Evolutionary conservation across 1,284 basidiomycete species (phyloP).

Genomic region (Pulveroboletus sp.): DNA sequence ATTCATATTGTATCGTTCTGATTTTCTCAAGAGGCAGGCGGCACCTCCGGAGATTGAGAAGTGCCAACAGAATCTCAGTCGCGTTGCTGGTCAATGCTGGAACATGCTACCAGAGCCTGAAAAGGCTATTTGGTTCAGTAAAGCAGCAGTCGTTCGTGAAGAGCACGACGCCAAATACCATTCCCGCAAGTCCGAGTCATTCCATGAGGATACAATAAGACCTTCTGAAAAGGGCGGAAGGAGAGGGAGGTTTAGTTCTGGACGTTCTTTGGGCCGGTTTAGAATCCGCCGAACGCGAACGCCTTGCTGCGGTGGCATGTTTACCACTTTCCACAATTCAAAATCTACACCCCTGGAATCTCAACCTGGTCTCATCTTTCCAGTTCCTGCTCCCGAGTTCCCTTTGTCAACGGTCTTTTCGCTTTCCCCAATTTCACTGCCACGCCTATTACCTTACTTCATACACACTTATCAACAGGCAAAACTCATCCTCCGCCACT

Average conservation of each 20-base stretch:
- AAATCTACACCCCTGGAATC: neutral
- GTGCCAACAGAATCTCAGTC: slow-evolving; percentile 60
- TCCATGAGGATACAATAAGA: slow-evolving; percentile 35
- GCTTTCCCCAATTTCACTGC: slow-evolving; percentile 17
- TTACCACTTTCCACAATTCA: slow-evolving; percentile 8
- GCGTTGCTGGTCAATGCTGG: slow-evolving; percentile 57
- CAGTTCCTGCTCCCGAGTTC: neutral
- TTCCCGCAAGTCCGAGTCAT: slow-evolving; percentile 48
- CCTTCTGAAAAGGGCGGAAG: slow-evolving; percentile 1
- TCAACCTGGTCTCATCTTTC: slow-evolving; percentile 2
- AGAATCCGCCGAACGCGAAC: slow-evolving; percentile 2
- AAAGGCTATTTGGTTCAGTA: slow-evolving; percentile 46
- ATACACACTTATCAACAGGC: neutral
- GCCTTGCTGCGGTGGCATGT: slow-evolving; percentile 17
- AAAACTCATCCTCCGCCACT: neutral
- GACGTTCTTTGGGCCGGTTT: neutral
- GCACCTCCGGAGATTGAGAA: slow-evolving; percentile 45
- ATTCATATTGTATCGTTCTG: slow-evolving; percentile 81
- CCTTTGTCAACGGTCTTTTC: slow-evolving; percentile 1
- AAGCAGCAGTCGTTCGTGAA: slow-evolving; percentile 41
- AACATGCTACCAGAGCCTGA: slow-evolving; percentile 44
- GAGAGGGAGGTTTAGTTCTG: neutral
- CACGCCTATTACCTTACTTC: slow-evolving; percentile 6
- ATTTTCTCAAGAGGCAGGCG: slow-evolving; percentile 52
- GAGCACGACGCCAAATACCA: slow-evolving; percentile 46